phyloP scores from a whole-genome alignment of 164 flowering plant species.

The Piper betle region DNA sequence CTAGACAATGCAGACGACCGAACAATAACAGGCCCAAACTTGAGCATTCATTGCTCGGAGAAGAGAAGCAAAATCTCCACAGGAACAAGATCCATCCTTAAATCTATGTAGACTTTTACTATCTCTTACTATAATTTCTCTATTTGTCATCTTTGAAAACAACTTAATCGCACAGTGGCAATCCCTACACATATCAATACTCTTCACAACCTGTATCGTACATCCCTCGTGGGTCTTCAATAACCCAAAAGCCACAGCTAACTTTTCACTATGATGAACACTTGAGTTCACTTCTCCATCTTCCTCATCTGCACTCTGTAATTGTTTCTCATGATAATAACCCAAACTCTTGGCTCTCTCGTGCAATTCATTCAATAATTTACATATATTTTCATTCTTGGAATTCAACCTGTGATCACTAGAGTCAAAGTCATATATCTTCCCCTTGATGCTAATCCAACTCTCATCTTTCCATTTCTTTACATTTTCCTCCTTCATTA shows the following conservation, averaged over 20 bases:
- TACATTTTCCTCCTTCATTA: slow-evolving; percentile 49
- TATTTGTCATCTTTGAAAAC: slow-evolving; percentile 31
- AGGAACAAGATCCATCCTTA: slow-evolving; percentile 53
- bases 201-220: slow-evolving; percentile 50
- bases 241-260: slow-evolving; percentile 69
- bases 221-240: slow-evolving; percentile 29
- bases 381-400: slow-evolving; percentile 19
- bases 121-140: slow-evolving; percentile 62
- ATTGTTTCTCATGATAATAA: slow-evolving; percentile 18
- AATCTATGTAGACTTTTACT: slow-evolving; percentile 67
- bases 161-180: slow-evolving; percentile 54
- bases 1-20: not conserved
- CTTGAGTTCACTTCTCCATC: slow-evolving; percentile 13
- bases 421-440: slow-evolving; percentile 45
- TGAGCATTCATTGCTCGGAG: not conserved
- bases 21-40: not conserved
- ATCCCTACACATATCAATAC: slow-evolving; percentile 50
- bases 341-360: slow-evolving; percentile 41
- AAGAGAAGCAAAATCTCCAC: slow-evolving; percentile 47
- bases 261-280: slow-evolving; percentile 61
- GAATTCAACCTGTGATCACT: slow-evolving; percentile 19
- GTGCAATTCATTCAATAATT: slow-evolving; percentile 30
- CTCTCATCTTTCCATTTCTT: slow-evolving; percentile 50
- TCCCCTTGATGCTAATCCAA: slow-evolving; percentile 61
- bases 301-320: slow-evolving; percentile 30